Percentiles rank a stretch among this genome's conserved stretches.
Conservation (phyloP, 306 rosid species). For the peach (Prunus persica) region DNA sequence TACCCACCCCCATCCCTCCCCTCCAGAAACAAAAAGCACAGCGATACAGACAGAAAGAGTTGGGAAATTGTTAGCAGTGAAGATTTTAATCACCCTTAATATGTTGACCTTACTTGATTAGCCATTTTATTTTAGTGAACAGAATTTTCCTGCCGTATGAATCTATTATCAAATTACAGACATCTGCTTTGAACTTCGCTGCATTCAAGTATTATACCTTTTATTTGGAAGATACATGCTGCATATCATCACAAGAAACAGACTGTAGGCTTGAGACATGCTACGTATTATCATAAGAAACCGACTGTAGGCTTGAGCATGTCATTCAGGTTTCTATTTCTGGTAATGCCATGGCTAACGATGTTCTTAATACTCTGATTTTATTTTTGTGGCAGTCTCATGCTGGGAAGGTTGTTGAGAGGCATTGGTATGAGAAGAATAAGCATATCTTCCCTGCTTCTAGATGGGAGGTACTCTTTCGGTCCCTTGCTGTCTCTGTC, state of each 20-base stretch:
- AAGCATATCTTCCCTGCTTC: constrained; percentile 98
- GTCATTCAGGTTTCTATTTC: not conserved
- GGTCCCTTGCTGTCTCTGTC: not conserved
- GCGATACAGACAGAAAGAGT: too few species aligned
- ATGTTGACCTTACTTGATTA: too few species aligned
- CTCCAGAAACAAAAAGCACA: too few species aligned
- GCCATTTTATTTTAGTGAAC: too few species aligned
- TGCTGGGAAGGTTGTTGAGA: constrained; percentile 96
- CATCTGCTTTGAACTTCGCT: not conserved
- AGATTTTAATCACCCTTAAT: too few species aligned
- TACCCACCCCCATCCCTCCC: too few species aligned
- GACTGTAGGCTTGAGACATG: not conserved
- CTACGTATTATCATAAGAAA: not conserved
- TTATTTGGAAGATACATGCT: not conserved
- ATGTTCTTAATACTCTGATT: constrained; percentile 7
- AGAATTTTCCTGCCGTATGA: too few species aligned
- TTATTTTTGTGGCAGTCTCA: constrained; percentile 59
- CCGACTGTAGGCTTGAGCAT: not conserved
- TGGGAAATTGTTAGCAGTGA: too few species aligned
- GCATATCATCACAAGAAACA: not conserved
- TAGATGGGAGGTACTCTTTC: constrained; percentile 79
- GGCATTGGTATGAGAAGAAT: constrained; percentile 99
- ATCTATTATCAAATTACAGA: too few species aligned
- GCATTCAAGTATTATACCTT: not conserved
- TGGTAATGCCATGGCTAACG: not conserved